These are phyloP conservation scores for Ceratocystis alfenasii DNA, from an alignment of 2,329 filamentous ascomycete species.

Conservation along the genomic window DNA sequence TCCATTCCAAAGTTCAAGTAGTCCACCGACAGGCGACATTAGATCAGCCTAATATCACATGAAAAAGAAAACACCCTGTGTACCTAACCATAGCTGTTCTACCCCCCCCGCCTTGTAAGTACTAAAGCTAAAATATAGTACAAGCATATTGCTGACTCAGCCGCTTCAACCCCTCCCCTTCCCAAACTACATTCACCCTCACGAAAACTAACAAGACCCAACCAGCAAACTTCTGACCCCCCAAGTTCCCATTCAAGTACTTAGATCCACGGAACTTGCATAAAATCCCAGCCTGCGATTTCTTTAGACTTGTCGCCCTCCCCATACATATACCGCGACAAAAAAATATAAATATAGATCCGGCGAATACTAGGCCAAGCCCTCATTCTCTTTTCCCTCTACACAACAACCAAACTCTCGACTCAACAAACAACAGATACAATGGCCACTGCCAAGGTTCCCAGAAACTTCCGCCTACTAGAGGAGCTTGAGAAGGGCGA, in stretches of 20 bases:
- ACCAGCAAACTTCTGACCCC: not conserved
- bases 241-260: not conserved
- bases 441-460: constrained; percentile 49
- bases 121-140: not conserved
- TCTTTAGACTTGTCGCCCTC: not conserved
- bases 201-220: not conserved
- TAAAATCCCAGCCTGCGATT: not conserved
- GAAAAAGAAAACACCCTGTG: not conserved
- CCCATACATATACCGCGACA: not conserved
- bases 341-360: not conserved
- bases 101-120: not conserved
- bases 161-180: constrained; percentile 4
- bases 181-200: constrained; percentile 3
- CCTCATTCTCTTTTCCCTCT: not conserved
- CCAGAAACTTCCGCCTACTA: constrained; percentile 88
- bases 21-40: not conserved
- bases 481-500: constrained; percentile 99
- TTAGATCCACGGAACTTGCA: not conserved
- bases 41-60: not conserved
- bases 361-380: not conserved
- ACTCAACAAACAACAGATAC: not conserved
- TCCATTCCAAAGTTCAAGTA: not conserved
- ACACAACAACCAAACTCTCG: not conserved
- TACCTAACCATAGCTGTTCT: not conserved
- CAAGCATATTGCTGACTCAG: not conserved